A percentile compares a stretch with the other conserved stretches of the same genome.
Conservation (phyloP, 495 filamentous ascomycete species). For the Aspergillus coremiiformis region DNA sequence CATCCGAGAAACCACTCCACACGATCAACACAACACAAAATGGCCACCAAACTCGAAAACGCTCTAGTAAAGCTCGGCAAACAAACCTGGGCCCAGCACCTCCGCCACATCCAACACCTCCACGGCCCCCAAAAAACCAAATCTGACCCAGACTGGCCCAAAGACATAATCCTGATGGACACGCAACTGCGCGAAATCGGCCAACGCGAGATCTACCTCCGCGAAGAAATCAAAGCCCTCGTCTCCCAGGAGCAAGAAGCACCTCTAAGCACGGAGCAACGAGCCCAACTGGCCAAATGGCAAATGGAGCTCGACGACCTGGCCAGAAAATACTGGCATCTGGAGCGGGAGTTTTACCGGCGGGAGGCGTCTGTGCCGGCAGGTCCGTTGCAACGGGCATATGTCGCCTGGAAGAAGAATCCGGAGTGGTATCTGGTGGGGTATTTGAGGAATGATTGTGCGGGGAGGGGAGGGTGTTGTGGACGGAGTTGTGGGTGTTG, state of each 20-base stretch:
- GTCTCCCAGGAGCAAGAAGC: not conserved
- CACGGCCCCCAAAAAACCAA: not conserved
- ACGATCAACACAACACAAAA: not conserved
- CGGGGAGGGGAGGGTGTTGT: constrained; percentile 1
- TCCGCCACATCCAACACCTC: not conserved
- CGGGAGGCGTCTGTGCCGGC: not conserved
- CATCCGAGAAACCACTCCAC: not conserved
- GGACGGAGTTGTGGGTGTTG: constrained; percentile 1
- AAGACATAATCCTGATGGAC: constrained; percentile 1
- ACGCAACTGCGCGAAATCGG: not conserved
- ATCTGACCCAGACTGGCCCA: not conserved
- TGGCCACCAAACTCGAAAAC: not conserved
- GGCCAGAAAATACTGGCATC: not conserved
- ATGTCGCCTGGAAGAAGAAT: not conserved
- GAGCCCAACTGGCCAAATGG: not conserved
- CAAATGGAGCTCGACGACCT: not conserved
- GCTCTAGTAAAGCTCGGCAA: not conserved
- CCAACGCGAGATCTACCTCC: not conserved
- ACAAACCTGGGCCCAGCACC: not conserved
- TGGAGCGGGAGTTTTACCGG: constrained; percentile 3
- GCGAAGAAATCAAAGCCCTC: not conserved
- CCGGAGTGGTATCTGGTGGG: not conserved
- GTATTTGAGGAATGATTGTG: not conserved
- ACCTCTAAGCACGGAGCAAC: not conserved
- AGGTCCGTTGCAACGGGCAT: not conserved